phyloP scores from a whole-genome alignment of 148 eudicot species.

The Nepenthes gracilis region DNA sequence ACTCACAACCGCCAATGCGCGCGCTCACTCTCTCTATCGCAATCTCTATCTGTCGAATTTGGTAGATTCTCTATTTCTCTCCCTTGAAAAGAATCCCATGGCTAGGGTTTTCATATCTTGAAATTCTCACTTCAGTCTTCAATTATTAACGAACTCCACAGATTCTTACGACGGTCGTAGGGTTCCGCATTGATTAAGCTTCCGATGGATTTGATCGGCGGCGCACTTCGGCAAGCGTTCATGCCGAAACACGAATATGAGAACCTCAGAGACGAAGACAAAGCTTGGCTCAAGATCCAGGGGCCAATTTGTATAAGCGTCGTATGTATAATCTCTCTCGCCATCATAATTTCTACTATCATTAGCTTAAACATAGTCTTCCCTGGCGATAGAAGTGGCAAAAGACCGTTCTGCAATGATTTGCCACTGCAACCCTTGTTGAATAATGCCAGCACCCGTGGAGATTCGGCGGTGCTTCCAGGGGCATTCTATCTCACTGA shows the following conservation, averaged over 20 bases:
- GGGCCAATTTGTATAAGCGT: conserved; percentile 26
- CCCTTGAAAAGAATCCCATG: no score
- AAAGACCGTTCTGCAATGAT: conserved; percentile 57
- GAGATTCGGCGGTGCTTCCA: conserved; percentile 38
- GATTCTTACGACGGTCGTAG: no score
- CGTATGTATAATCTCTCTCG: conserved; percentile 21
- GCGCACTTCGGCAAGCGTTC: conserved; percentile 86
- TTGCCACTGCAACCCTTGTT: conserved; percentile 41
- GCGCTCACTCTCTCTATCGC: no score
- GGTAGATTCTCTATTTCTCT: no score
- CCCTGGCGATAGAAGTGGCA: conserved; percentile 28
- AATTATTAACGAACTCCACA: no score
- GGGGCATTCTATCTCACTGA: conserved; percentile 79
- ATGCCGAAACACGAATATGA: conserved; percentile 93
- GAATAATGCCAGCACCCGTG: conserved; percentile 20
- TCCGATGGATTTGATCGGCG: conserved; percentile 40
- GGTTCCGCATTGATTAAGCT: neutral
- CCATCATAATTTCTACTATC: conserved; percentile 34
- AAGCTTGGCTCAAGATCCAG: conserved; percentile 47
- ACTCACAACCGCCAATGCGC: no score
- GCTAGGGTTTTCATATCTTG: no score
- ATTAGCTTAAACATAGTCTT: conserved; percentile 70
- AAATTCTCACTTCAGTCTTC: no score
- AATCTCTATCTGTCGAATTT: no score
- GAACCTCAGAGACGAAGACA: conserved; percentile 66